Conservation (phyloP, 371 early-diverging fungal genomes). For the Ordospora colligata region DNA sequence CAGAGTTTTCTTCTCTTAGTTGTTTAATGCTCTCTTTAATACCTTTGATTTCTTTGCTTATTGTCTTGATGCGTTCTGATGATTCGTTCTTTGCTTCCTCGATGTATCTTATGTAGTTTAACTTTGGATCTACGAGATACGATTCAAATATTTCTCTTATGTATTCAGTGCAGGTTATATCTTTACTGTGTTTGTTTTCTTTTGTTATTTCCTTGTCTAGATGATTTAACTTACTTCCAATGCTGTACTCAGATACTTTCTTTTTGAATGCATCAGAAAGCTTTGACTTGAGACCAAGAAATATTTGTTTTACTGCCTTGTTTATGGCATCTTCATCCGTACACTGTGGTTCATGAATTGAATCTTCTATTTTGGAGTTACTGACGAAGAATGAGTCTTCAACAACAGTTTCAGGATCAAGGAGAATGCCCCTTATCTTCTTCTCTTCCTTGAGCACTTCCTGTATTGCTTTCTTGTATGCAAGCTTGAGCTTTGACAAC, state of each 20-base stretch:
- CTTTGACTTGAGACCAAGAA: conserved; percentile 3
- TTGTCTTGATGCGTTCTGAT: neutral
- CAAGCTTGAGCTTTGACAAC: conserved; percentile 25
- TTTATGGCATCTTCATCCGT: neutral
- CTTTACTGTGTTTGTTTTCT: neutral
- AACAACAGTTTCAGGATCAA: neutral
- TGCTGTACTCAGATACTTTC: conserved; percentile 5
- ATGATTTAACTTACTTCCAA: conserved; percentile 21
- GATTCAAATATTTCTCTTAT: conserved; percentile 46
- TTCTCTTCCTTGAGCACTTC: conserved; percentile 20
- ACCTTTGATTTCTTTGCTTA: neutral
- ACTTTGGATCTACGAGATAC: conserved; percentile 26
- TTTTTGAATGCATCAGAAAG: conserved; percentile 28
- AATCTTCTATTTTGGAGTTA: neutral
- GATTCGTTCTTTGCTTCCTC: conserved; percentile 12
- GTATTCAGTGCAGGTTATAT: conserved; percentile 33
- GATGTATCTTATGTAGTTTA: neutral
- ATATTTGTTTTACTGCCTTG: neutral
- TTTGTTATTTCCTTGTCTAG: conserved; percentile 37
- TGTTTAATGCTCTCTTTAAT: neutral
- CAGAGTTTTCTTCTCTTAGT: neutral
- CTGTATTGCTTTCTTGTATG: conserved; percentile 45
- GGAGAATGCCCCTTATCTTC: neutral
- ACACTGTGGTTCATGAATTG: neutral
- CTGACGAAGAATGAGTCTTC: conserved; percentile 15